These are phyloP conservation scores for Pogostemon cablin DNA, from an alignment of 257 asterid genomes.

Conservation along the genomic window DNA sequence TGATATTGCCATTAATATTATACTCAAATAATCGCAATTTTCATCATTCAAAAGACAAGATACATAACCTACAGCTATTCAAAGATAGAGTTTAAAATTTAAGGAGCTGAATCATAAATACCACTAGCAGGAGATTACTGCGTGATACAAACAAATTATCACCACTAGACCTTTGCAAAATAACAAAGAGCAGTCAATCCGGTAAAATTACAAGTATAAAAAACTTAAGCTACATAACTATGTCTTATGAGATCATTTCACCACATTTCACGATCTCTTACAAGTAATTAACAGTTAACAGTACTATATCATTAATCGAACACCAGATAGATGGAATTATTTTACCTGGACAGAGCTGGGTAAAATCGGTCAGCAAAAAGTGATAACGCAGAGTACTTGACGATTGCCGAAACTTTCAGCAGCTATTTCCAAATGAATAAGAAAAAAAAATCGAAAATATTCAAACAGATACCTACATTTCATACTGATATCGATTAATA, in stretches of 20 bases:
- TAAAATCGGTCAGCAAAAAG: slow-evolving; percentile 79
- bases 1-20: slow-evolving; percentile 12
- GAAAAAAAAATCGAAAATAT: too few species aligned
- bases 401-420: slow-evolving; percentile 62
- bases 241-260: background rate
- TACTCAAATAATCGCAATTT: background rate
- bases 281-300: slow-evolving; percentile 17
- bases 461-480: slow-evolving; percentile 13
- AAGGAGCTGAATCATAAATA: slow-evolving; percentile 24
- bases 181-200: slow-evolving; percentile 17
- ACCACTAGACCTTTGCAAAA: slow-evolving; percentile 18
- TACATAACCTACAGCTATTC: background rate
- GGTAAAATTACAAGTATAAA: background rate
- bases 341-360: slow-evolving; percentile 56
- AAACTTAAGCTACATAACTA: background rate
- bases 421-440: slow-evolving; percentile 30
- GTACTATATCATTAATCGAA: background rate
- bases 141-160: background rate
- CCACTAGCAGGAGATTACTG: background rate
- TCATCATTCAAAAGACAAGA: slow-evolving; percentile 12
- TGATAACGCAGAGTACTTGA: slow-evolving; percentile 77
- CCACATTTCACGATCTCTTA: slow-evolving; percentile 16
- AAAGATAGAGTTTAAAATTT: background rate
- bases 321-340: background rate
- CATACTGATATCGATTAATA: background rate